Conservation (phyloP, 2,329 filamentous ascomycete genomes). For the Teratosphaeria nubilosa region DNA sequence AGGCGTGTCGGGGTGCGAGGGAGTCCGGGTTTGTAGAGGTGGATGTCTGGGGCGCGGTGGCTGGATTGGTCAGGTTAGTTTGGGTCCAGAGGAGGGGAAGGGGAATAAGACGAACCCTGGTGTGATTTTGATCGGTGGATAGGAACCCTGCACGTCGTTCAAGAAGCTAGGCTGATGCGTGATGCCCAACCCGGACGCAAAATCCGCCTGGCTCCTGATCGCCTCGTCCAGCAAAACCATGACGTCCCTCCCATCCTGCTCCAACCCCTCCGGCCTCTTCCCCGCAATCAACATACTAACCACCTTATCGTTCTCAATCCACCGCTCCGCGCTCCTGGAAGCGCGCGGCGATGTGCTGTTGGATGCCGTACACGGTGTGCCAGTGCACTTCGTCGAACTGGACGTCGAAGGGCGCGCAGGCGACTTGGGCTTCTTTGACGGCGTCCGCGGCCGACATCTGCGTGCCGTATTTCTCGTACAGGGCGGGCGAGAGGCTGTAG, state of each 20-base stretch:
- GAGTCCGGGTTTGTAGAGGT: constrained; percentile 16
- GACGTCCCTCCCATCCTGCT: constrained; percentile 11
- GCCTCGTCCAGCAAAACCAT: constrained; percentile 18
- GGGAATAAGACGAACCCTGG: constrained; percentile 2
- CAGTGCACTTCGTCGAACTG: constrained; percentile 32
- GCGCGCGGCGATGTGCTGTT: constrained; percentile 25
- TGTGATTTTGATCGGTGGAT: constrained; percentile 2
- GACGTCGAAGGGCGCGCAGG: constrained; percentile 29
- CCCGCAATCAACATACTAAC: constrained; percentile 26
- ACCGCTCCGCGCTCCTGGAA: constrained; percentile 16
- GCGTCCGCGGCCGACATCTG: constrained; percentile 26
- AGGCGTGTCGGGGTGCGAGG: constrained; percentile 12
- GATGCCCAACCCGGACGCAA: constrained; percentile 23
- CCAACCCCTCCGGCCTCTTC: constrained; percentile 20
- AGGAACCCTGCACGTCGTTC: constrained; percentile 5
- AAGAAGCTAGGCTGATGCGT: constrained; percentile 5
- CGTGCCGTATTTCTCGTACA: constrained; percentile 26
- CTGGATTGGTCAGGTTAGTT: not conserved
- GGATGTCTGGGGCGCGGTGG: constrained; percentile 15
- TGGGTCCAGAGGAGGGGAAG: not conserved
- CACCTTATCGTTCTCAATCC: constrained; percentile 30
- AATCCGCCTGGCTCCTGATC: constrained; percentile 21
- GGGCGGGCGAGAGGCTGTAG: constrained; percentile 39
- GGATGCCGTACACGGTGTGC: constrained; percentile 35
- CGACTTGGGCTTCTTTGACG: constrained; percentile 29